Evolutionary conservation across 768 basidiomycete species (phyloP).

Genomic region (Punctularia strigosozonata): DNA sequence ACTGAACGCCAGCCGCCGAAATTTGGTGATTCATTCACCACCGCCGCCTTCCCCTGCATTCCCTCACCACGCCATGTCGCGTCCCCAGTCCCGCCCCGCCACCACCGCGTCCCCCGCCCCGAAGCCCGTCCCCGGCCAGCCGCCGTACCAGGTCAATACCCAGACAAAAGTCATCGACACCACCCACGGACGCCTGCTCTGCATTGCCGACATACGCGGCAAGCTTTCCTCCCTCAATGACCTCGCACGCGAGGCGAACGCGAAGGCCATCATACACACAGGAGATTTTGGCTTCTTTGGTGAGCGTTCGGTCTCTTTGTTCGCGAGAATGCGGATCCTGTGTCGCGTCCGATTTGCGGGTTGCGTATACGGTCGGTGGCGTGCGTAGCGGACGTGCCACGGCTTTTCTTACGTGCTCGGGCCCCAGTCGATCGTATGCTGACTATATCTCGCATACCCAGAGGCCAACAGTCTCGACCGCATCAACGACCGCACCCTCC

Average conservation of each 20-base stretch:
- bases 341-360: too few relatives aligned
- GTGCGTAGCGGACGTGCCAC: too few relatives aligned
- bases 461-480: conserved; percentile 72
- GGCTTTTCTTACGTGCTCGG: too few relatives aligned
- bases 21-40: too few relatives aligned
- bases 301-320: conserved; percentile 18
- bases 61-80: neutral
- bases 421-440: conserved; percentile 1
- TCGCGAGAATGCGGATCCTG: neutral
- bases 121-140: conserved; percentile 40
- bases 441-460: conserved; percentile 20
- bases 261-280: conserved; percentile 90
- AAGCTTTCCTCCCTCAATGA: conserved; percentile 82
- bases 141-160: conserved; percentile 46
- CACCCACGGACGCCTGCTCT: conserved; percentile 77
- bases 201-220: conserved; percentile 90
- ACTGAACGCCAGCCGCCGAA: too few relatives aligned
- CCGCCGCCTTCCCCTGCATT: conserved; percentile 1
- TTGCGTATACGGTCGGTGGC: too few relatives aligned
- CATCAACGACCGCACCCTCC: conserved; percentile 92
- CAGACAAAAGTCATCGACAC: conserved; percentile 75
- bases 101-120: conserved; percentile 46
- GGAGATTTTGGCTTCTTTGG: conserved; percentile 99
- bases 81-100: conserved; percentile 49
- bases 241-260: conserved; percentile 80